These are phyloP conservation scores for Dothiorella sarmentorum DNA, from an alignment of 2,329 filamentous ascomycete species.

Conservation along the genomic window DNA sequence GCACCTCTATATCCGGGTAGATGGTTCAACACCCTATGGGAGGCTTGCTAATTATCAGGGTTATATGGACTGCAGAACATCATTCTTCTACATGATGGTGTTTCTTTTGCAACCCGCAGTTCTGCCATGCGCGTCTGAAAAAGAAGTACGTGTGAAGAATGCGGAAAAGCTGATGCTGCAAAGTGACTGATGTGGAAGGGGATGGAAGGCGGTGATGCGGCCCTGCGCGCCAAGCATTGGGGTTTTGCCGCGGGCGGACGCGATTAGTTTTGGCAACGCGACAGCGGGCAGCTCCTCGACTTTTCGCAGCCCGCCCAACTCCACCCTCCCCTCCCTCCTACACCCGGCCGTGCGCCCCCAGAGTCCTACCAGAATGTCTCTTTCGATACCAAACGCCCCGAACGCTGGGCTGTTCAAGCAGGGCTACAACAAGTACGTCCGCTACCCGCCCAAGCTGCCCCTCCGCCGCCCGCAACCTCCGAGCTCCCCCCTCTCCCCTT, in stretches of 20 bases:
- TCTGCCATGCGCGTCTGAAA: too few relatives aligned
- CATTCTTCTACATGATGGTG: too few relatives aligned
- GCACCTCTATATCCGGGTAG: too few relatives aligned
- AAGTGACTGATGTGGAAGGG: background rate
- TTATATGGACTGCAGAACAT: too few relatives aligned
- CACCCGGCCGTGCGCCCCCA: background rate
- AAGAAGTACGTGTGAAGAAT: background rate
- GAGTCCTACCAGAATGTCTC: conserved; percentile 65
- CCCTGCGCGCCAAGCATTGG: background rate
- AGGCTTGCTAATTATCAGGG: too few relatives aligned
- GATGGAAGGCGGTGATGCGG: conserved; percentile 4
- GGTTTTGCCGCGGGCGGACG: conserved; percentile 3
- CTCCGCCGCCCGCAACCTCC: conserved; percentile 22
- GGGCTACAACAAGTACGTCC: conserved; percentile 86
- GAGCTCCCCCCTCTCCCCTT: conserved; percentile 15
- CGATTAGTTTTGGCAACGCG: conserved; percentile 17
- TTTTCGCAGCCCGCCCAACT: conserved; percentile 9
- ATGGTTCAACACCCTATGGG: too few relatives aligned
- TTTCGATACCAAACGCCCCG: conserved; percentile 91
- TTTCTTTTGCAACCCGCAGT: too few relatives aligned
- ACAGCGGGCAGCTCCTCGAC: conserved; percentile 15
- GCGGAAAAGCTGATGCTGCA: background rate
- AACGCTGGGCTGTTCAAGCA: conserved; percentile 93
- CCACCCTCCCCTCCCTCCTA: background rate
- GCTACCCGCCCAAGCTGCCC: conserved; percentile 20